Percentiles rank a stretch among this genome's conserved stretches.
Evolutionary conservation across 169 alveolate genomes (phyloP).

Genomic region (Pseudocohnilembus persalinus): DNA sequence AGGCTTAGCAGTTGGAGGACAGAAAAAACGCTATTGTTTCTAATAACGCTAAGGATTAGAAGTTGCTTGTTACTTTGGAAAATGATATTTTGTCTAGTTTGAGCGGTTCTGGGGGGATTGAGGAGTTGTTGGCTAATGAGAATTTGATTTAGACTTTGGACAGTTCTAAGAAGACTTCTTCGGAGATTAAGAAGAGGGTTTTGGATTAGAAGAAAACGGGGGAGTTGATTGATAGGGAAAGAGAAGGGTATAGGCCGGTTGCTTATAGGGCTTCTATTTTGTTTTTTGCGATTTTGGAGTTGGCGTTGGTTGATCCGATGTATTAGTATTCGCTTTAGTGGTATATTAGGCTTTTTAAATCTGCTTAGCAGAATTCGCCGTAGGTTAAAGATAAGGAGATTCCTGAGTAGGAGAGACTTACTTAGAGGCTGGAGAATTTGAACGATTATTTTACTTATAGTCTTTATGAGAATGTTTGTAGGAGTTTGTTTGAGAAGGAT

Average conservation of each 20-base stretch:
- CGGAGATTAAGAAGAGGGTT: slow-evolving; percentile 86
- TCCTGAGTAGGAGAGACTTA: slow-evolving; percentile 61
- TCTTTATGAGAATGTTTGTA: slow-evolving; percentile 91
- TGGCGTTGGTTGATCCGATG: slow-evolving; percentile 94
- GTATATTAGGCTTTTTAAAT: slow-evolving; percentile 89
- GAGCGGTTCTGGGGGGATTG: slow-evolving; percentile 83
- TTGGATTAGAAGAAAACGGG: slow-evolving; percentile 92
- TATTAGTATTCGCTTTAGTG: slow-evolving; percentile 95
- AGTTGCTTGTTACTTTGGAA: slow-evolving; percentile 87
- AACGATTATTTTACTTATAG: slow-evolving; percentile 87
- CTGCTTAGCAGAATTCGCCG: slow-evolving; percentile 84
- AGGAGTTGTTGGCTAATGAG: slow-evolving; percentile 90
- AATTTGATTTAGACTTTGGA: slow-evolving; percentile 86
- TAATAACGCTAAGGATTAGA: slow-evolving; percentile 88
- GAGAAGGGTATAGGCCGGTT: slow-evolving; percentile 88
- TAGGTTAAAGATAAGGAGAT: slow-evolving; percentile 46
- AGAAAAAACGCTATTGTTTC: slow-evolving; percentile 85
- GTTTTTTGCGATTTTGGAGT: slow-evolving; percentile 92
- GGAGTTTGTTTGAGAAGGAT: slow-evolving; percentile 91
- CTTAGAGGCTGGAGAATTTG: slow-evolving; percentile 80
- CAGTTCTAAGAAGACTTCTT: slow-evolving; percentile 87
- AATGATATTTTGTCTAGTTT: slow-evolving; percentile 89
- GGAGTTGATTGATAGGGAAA: slow-evolving; percentile 90
- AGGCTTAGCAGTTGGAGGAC: slow-evolving; percentile 90
- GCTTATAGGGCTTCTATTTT: slow-evolving; percentile 92